These are phyloP conservation scores for Paraphoma chrysanthemicola DNA, from an alignment of 2,329 filamentous ascomycete genomes.

Conservation along the genomic window DNA sequence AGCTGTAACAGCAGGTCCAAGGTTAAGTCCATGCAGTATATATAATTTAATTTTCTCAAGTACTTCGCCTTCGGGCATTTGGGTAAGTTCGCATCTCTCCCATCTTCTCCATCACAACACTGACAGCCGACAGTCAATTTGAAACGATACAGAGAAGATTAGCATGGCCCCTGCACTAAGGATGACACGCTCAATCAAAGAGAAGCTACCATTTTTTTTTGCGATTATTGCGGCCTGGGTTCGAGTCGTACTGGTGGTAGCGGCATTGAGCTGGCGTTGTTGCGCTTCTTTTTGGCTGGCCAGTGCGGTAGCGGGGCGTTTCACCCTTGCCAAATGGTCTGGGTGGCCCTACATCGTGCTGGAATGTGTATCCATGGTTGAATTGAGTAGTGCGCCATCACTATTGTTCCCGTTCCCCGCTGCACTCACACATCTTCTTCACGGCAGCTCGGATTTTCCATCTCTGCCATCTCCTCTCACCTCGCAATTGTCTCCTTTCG, in stretches of 20 bases:
- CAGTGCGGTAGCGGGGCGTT: no score
- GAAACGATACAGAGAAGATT: constrained; percentile 45
- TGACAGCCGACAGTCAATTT: constrained; percentile 20
- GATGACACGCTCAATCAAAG: constrained; percentile 70
- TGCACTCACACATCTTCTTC: background rate
- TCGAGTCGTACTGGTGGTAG: background rate
- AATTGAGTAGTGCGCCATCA: background rate
- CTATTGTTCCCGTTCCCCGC: background rate
- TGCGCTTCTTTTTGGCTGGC: no score
- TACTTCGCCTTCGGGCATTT: constrained; percentile 22
- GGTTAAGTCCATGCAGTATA: background rate
- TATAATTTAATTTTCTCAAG: background rate
- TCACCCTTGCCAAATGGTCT: background rate
- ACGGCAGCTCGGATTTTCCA: background rate
- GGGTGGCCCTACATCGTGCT: background rate
- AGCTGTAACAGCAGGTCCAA: no score
- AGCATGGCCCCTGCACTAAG: constrained; percentile 75
- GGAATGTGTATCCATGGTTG: no score
- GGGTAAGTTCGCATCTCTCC: background rate
- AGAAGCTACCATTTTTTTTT: constrained; percentile 45
- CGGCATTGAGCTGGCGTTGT: background rate
- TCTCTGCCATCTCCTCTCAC: no score
- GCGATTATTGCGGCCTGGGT: background rate
- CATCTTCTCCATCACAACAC: no score
- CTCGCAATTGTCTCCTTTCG: no score